Base-by-base conservation (phyloP, 2,329 filamentous ascomycete species). In the Torrubiellomyces zombiae region DNA sequence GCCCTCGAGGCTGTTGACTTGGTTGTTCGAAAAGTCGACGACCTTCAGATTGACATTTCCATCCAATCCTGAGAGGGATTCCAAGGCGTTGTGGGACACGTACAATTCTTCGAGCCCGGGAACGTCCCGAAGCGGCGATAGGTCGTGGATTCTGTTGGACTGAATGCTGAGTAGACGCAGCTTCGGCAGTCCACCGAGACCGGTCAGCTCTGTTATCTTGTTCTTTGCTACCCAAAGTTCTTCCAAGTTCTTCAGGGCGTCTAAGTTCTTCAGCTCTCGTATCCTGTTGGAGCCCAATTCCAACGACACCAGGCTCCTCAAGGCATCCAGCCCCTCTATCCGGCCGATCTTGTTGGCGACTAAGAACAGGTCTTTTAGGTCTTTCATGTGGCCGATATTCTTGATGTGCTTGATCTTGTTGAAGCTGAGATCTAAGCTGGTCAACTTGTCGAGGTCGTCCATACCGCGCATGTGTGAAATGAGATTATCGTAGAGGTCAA, bases 341-440 rank as follows among this genome's bases (percentile, higher is more conserved):
- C 62, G 73, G 36, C 67, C 66, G 45, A 98, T 92, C 50, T 89
- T 89, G 55, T 98, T 95, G 45, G 92, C 81, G 24, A 95, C 82
- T 39, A 98, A 79, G 49, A 78, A 98, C 3, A 98, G 48, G 38
- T 95, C 82, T 33, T 65, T 76, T 29, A 95, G 64, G 27, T 82
- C 65, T 13, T 58, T 75, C 30, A 98, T 57, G 40, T 86, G 77
- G 30, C 66, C 65, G 36, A 95, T 58, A 41, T 86, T 73, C 53
- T 92, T 93, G 58, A 98, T 92, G 53, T 94, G 85, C 50, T 93
- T 94, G 58, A 98, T 86, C 60, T 95, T 95, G 61, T 98, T 98
- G 67, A 94, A 98, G 50, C 80, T 91, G 25, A 98, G 63, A 47
- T 98, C 89, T 27, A 98, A 68, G 28, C 60, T 76, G 5, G 67